Percentiles rank a stretch among this genome's conserved stretches.
These are phyloP conservation scores for Linum lewisii DNA, from an alignment of 345 rosid species.

Conservation along the genomic window DNA sequence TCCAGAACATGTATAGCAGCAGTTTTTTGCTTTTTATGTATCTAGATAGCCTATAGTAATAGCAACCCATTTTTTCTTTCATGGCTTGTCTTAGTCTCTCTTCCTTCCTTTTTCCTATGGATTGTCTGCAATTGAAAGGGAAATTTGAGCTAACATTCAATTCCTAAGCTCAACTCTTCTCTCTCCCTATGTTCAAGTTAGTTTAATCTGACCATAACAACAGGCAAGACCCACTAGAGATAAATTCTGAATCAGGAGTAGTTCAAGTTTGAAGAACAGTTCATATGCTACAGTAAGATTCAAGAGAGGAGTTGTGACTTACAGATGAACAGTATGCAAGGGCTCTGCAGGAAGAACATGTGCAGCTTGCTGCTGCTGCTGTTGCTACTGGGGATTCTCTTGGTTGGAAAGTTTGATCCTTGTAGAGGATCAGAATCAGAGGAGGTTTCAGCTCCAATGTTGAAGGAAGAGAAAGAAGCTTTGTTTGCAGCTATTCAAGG, in stretches of 20 bases:
- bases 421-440: conserved; percentile 7
- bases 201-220: background rate
- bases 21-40: too few relatives aligned
- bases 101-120: background rate
- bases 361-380: background rate
- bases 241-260: too few relatives aligned
- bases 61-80: background rate
- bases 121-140: conserved; percentile 1
- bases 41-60: too few relatives aligned
- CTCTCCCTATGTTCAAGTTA: background rate
- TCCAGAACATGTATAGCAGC: too few relatives aligned
- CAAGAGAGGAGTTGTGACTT: background rate
- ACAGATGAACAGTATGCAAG: background rate
- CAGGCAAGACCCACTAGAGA: too few relatives aligned
- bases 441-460: conserved; percentile 17
- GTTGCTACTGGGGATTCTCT: background rate
- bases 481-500: conserved; percentile 32
- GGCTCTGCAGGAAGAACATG: background rate
- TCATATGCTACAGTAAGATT: too few relatives aligned
- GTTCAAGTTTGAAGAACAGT: too few relatives aligned
- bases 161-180: background rate
- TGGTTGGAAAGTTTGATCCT: background rate
- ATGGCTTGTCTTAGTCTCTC: background rate
- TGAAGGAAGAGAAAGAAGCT: conserved; percentile 21
- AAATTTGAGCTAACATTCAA: background rate